Evolutionary conservation across 805 yeast genomes (phyloP), one percentile per base, ranked within the genome.

Genomic region (Kazachstania africana): DNA sequence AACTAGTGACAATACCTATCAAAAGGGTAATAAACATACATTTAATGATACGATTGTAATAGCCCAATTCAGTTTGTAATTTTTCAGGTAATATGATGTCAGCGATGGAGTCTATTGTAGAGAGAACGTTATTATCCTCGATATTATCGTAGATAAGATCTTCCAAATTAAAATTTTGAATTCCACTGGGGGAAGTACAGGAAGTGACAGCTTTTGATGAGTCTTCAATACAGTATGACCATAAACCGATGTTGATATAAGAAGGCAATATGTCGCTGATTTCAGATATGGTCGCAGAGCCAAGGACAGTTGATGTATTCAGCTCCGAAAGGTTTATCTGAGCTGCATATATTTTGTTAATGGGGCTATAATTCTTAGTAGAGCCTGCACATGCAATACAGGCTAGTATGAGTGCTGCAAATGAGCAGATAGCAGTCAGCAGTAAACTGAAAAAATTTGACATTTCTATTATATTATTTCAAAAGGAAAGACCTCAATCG

Each of bases 211-310:
- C 30, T 6, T 42, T 38, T 9, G 37, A 21, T 3, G 47, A 27
- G 18, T 37, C 40, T 15, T 75, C 78, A 33, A 59, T 44, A 52
- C 85, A 77, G 54, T 72, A 75, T 16, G 78, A 78, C 70, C 78
- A 76, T 42, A 72, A 54, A 23, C 82, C 80, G 21, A 74, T 57
- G 12, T 69, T 62, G 41, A 67, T 58, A 26, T 65, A 66, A 3
- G 68, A 50, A 6, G 57, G 57, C 25, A 73, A 42, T 2, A 68
- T 69, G 27, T 40, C 34, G 5, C 40, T 36, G 4, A 36, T 31
- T 5, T 47, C 30, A 22, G 30, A 28, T 12, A 37, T 33, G 3
- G 52, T 32, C n/a, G 39, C 33, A 3, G 44, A 26, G 3, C 37
- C 34, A 12, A 38, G 10, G 12, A 38, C 29, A 5, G 6, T 18